Conservation (phyloP, 2,329 filamentous ascomycete species). For the Cordyceps javanica region DNA sequence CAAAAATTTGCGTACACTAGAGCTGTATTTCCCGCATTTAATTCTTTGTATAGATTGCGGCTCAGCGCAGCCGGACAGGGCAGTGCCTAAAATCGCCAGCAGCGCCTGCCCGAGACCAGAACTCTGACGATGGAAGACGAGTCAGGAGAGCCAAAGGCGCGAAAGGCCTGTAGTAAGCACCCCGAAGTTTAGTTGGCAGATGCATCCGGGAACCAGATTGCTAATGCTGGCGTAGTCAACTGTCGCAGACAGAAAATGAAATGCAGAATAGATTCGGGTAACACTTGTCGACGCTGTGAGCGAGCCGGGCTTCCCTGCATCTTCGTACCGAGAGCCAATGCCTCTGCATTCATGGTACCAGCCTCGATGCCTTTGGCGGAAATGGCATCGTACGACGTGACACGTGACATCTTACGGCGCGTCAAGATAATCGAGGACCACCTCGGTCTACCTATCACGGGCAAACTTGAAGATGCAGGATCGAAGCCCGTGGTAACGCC, state of each 20-base stretch:
- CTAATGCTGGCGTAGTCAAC: constrained; percentile 17
- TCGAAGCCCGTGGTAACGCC: background rate
- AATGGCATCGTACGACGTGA: constrained; percentile 10
- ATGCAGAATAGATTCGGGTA: constrained; percentile 29
- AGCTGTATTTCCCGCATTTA: background rate
- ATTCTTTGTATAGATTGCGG: background rate
- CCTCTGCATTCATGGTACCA: constrained; percentile 18
- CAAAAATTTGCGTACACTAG: background rate
- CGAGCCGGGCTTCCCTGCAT: constrained; percentile 31
- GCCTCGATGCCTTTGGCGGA: background rate
- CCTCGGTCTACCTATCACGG: constrained; percentile 17
- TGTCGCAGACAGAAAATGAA: constrained; percentile 30
- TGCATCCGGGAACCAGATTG: background rate
- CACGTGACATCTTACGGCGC: constrained; percentile 14
- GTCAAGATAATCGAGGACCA: constrained; percentile 23
- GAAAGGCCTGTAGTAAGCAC: constrained; percentile 25
- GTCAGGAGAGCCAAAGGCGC: constrained; percentile 20
- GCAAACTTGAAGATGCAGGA: background rate
- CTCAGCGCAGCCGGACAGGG: background rate
- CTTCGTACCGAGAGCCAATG: constrained; percentile 35
- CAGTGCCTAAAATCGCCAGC: background rate
- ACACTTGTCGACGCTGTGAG: constrained; percentile 28
- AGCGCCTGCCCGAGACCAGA: background rate
- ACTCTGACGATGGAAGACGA: constrained; percentile 11
- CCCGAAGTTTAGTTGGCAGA: background rate